Base-by-base conservation (phyloP, 73 alveolate genomes). In the Paraurostyla sp. region DNA sequence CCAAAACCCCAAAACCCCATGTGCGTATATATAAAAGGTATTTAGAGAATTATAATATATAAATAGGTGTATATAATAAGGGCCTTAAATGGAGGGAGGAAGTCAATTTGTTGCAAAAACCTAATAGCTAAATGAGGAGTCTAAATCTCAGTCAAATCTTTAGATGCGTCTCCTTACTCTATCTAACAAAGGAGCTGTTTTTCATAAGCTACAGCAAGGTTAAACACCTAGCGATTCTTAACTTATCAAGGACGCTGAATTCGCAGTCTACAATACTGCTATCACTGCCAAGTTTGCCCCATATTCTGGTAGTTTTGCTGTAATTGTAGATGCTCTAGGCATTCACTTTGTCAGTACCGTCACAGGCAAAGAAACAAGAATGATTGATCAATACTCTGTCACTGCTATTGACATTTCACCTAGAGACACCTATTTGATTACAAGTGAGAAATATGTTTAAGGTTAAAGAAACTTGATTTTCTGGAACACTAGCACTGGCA, bases 371-470 rank as follows among this genome's bases (percentile, higher is more conserved):
- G 84, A 69, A 23, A 69, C 7, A 32, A 23, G 42, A 27, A 16
- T 23, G 11, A 36, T 69, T 3, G 42, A 38, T 20, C 40, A 42
- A 36, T 23, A 27, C 27, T 15, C 57, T 3, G 84, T 69, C 22
- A 42, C 40, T 9, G 58, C 65, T 15, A 38, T 69, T 2, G 62
- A 69, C 18, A 35, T 33, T 6, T 38, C 65, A 4, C 84, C 84
- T 20, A 69, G 62, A 38, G 84, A 69, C 58, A 69, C 84, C 62
- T 69, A 69, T 42, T 69, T 87, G 49, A 57, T 76, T 25, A 62
- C 93, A 0, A 69, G 93, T 85, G 87, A 84, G 20, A 87, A 87
- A 46, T 57, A 11, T 35, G 43, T 35, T 22, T 41, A 46, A 75
- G 86, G 87, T 18, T 42, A 80, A 29, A 57, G 59, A 54, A 88